Conservation (phyloP, 2,329 filamentous ascomycete species). For the Trichoderma simmonsii region DNA sequence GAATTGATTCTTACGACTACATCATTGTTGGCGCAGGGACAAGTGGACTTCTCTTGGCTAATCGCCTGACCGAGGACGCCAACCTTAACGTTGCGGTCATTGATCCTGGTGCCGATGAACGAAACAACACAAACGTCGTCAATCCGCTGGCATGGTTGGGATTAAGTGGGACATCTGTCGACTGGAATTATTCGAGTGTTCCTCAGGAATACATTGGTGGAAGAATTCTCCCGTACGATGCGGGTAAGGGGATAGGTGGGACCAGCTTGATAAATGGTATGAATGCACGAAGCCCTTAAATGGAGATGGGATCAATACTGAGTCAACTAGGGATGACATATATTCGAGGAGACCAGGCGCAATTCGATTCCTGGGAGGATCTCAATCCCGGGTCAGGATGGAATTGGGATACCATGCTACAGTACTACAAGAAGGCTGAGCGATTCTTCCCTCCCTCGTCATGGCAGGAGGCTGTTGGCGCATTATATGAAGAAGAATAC, state of each 20-base stretch:
- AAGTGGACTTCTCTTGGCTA: slow-evolving; percentile 29
- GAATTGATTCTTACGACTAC: slow-evolving; percentile 23
- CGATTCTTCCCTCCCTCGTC: slow-evolving; percentile 32
- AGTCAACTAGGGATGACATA: slow-evolving; percentile 41
- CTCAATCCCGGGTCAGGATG: slow-evolving; percentile 29
- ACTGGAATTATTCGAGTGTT: slow-evolving; percentile 36
- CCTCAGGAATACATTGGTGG: slow-evolving; percentile 32
- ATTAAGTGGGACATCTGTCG: slow-evolving; percentile 30
- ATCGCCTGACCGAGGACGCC: slow-evolving; percentile 25
- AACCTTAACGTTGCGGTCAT: slow-evolving; percentile 27
- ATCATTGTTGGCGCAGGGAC: slow-evolving; percentile 30
- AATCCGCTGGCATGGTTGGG: slow-evolving; percentile 25
- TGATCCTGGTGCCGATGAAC: slow-evolving; percentile 25
- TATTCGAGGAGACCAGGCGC: slow-evolving; percentile 40
- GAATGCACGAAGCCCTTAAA: neutral
- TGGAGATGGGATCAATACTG: neutral
- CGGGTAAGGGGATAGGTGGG: slow-evolving; percentile 40
- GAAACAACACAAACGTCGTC: slow-evolving; percentile 19
- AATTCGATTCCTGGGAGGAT: slow-evolving; percentile 31
- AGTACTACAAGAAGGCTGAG: slow-evolving; percentile 41
- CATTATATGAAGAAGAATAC: slow-evolving; percentile 31
- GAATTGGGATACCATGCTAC: slow-evolving; percentile 28
- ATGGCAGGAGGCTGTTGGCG: slow-evolving; percentile 35
- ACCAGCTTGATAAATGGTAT: slow-evolving; percentile 41
- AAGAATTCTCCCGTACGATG: slow-evolving; percentile 33